Percentiles rank a stretch among this genome's conserved stretches.
Conservation (phyloP, 495 filamentous ascomycete species). For the Daldinia caldariorum region DNA sequence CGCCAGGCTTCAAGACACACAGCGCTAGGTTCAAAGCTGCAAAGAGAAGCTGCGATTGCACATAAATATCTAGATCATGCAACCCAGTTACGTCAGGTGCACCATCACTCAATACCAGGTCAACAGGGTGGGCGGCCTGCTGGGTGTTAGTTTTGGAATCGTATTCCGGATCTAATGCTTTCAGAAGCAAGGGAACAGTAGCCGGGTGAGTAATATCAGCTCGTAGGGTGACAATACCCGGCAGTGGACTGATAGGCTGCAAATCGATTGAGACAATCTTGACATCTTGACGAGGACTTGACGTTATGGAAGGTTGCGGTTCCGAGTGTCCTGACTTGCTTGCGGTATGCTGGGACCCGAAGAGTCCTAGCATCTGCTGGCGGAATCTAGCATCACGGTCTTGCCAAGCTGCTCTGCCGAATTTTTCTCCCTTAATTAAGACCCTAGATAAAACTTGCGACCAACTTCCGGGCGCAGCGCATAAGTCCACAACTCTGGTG, state of each 20-base stretch:
- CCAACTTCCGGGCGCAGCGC: conserved; percentile 96
- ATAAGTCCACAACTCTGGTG: conserved; percentile 94
- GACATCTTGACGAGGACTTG: conserved; percentile 74
- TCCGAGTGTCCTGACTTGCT: conserved; percentile 42
- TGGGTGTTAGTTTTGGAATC: conserved; percentile 61
- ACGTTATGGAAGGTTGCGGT: conserved; percentile 18
- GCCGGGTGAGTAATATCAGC: conserved; percentile 98
- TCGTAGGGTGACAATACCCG: conserved; percentile 88
- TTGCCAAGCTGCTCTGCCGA: conserved; percentile 84
- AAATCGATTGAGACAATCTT: conserved; percentile 96
- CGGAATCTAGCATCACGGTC: conserved; percentile 74
- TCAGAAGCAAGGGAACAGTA: conserved; percentile 86
- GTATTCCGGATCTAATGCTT: conserved; percentile 81
- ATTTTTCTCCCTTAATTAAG: conserved; percentile 89
- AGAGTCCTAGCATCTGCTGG: conserved; percentile 63
- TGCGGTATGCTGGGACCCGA: conserved; percentile 41
- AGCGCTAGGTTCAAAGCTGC: conserved; percentile 91
- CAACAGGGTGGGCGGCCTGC: conserved; percentile 74
- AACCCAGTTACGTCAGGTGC: conserved; percentile 96
- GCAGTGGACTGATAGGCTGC: conserved; percentile 91
- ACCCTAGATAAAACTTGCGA: conserved; percentile 93
- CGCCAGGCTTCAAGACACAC: conserved; percentile 89
- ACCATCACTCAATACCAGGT: conserved; percentile 93
- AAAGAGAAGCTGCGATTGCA: conserved; percentile 94
- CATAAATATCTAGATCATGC: conserved; percentile 97